phyloP scores from a whole-genome alignment of 352 stramenopile species.

The Phytopythium helicoides region DNA sequence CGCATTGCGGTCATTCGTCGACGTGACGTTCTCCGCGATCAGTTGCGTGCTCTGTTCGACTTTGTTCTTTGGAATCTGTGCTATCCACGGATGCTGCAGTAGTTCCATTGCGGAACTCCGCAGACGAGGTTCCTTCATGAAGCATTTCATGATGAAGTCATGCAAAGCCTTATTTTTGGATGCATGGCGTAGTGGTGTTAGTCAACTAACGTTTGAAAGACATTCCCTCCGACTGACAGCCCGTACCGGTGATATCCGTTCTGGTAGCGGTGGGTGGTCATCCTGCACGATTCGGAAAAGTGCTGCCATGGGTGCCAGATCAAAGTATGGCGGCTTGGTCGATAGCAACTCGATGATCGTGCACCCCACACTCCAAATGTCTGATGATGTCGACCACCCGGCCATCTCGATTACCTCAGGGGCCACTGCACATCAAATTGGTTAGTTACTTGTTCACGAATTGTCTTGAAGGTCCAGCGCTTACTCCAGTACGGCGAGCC shows the following conservation, averaged over 20 bases:
- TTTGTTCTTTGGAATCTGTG: conserved; percentile 85
- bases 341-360: conserved; percentile 94
- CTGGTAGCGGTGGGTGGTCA: conserved; percentile 88
- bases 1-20: conserved; percentile 69
- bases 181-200: neutral
- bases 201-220: neutral
- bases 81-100: conserved; percentile 88
- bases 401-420: conserved; percentile 96
- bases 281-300: conserved; percentile 94
- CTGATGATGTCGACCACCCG: conserved; percentile 88
- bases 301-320: conserved; percentile 88
- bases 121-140: conserved; percentile 90
- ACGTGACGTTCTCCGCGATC: conserved; percentile 73
- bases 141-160: conserved; percentile 92
- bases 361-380: conserved; percentile 95
- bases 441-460: too few species aligned
- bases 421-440: conserved; percentile 65
- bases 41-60: conserved; percentile 85
- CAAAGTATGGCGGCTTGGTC: conserved; percentile 93
- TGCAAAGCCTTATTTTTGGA: conserved; percentile 55
- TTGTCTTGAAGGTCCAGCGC: too few species aligned
- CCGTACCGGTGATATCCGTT: conserved; percentile 80
- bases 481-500: conserved; percentile 95
- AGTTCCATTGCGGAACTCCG: conserved; percentile 83
- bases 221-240: neutral